These are phyloP conservation scores for Termitomyces sp. DNA, from an alignment of 768 basidiomycete species.

Conservation along the genomic window DNA sequence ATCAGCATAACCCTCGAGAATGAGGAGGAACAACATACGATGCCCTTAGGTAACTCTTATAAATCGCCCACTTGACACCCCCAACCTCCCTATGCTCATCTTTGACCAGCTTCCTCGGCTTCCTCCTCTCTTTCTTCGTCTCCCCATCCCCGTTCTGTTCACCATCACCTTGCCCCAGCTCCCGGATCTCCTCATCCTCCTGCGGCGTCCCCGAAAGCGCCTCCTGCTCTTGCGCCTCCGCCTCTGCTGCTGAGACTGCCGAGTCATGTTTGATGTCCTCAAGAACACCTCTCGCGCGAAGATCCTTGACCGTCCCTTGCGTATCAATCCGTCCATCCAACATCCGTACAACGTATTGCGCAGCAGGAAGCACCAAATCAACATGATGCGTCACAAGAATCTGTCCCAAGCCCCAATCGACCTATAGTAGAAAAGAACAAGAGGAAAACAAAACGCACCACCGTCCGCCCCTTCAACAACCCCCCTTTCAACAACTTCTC, in stretches of 20 bases:
- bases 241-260: slow-evolving; percentile 5
- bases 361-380: slow-evolving; percentile 70
- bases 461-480: slow-evolving; percentile 61
- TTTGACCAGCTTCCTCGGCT: slow-evolving; percentile 68
- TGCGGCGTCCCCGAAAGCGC: not conserved
- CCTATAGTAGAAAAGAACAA: not conserved
- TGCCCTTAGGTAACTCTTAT: slow-evolving; percentile 63
- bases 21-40: slow-evolving; percentile 40
- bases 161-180: slow-evolving; percentile 1
- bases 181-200: slow-evolving; percentile 8
- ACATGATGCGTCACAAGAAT: slow-evolving; percentile 77
- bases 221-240: slow-evolving; percentile 41
- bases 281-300: slow-evolving; percentile 55
- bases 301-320: slow-evolving; percentile 59
- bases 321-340: slow-evolving; percentile 73
- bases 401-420: slow-evolving; percentile 18
- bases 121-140: slow-evolving; percentile 38
- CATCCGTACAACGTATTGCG: slow-evolving; percentile 67
- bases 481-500: slow-evolving; percentile 64
- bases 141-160: slow-evolving; percentile 17
- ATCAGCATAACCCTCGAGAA: not conserved
- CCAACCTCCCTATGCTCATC: slow-evolving; percentile 81
- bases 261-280: slow-evolving; percentile 47
- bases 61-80: slow-evolving; percentile 74
- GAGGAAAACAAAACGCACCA: slow-evolving; percentile 29